Evolutionary conservation across 2,329 filamentous ascomycete species (phyloP).

Genomic region (Claviceps citrina): DNA sequence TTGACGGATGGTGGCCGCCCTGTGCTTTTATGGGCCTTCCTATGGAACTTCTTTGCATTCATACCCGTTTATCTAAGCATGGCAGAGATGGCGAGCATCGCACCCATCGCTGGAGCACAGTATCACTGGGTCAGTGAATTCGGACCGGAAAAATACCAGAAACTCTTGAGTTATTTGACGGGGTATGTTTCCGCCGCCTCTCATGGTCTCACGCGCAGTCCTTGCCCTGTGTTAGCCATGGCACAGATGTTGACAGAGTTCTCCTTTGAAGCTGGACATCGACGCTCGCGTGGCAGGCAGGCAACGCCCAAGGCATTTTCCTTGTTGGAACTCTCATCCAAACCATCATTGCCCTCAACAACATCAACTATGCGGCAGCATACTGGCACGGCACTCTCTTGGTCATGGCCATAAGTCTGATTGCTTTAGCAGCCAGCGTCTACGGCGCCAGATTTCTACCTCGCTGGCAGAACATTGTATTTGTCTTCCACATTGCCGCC

Average conservation of each 20-base stretch:
- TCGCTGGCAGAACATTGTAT: slow-evolving; percentile 7
- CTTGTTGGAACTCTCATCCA: slow-evolving; percentile 8
- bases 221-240: neutral
- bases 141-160: slow-evolving; percentile 4
- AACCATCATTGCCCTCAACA: slow-evolving; percentile 7
- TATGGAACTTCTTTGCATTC: slow-evolving; percentile 5
- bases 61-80: slow-evolving; percentile 6
- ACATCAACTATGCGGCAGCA: slow-evolving; percentile 3
- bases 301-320: slow-evolving; percentile 7
- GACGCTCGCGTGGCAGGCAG: slow-evolving; percentile 9
- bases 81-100: slow-evolving; percentile 10
- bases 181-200: slow-evolving; percentile 1
- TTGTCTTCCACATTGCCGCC: slow-evolving; percentile 7
- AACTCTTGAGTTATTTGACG: slow-evolving; percentile 3
- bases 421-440: slow-evolving; percentile 5
- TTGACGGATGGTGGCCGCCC: slow-evolving; percentile 4
- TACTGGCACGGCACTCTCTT: slow-evolving; percentile 8
- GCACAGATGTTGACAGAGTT: neutral
- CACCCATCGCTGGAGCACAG: slow-evolving; percentile 10
- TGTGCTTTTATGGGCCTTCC: neutral
- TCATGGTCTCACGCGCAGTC: neutral
- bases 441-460: slow-evolving; percentile 7
- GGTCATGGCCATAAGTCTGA: slow-evolving; percentile 5
- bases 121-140: slow-evolving; percentile 10
- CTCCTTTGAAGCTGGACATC: slow-evolving; percentile 7